Evolutionary conservation across 352 stramenopile species (phyloP), one percentile per base, ranked within the genome.

Genomic region (Globisporangium middletonii): DNA sequence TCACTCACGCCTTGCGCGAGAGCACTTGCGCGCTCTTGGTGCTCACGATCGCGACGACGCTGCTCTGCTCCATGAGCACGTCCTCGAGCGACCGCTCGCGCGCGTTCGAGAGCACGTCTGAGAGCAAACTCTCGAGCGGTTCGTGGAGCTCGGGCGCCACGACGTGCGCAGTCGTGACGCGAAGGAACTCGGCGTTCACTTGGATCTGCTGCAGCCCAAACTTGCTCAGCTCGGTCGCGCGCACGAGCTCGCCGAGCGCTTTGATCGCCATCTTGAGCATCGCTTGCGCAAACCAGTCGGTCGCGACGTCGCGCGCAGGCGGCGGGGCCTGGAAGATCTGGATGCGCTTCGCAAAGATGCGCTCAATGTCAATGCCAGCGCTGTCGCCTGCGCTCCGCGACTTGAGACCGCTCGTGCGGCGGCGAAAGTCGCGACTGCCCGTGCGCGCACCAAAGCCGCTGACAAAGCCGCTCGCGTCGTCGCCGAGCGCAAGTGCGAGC

Each of bases 191-290:
- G 27, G 82, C 82, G 63, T 94, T 71, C 43, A 94, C 55, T 57
- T 94, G 84, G 50, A 94, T 63, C 50, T 94, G 84, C 63, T 94
- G 84, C 15, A 94, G 58, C 0, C 66, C 82, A 55, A 83, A 88
- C 41, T 74, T 77, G 16, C 75, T 84, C 38, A 94, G 38, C 50
- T 89, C 79, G 37, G 80, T 59, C 47, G 72, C 33, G 8, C 84
- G 77, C 38, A 89, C 58, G 68, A 73, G 85, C 51, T 94, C 84
- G 16, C 72, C 75, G 46, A 87, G 83, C 6, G 78, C 82, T 57
- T 94, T 94, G 51, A 91, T 69, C n/a, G 64, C 67, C 63, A 90
- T 86, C 57, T 91, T 88, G 3, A 91, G 73, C 74, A 92, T 92
- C 11, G 50, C 55, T 27, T 74, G 57, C n/a, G 87, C 66, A 28